Base-by-base conservation (phyloP, 140 eudicot species). In the Flaveria floridana region DNA sequence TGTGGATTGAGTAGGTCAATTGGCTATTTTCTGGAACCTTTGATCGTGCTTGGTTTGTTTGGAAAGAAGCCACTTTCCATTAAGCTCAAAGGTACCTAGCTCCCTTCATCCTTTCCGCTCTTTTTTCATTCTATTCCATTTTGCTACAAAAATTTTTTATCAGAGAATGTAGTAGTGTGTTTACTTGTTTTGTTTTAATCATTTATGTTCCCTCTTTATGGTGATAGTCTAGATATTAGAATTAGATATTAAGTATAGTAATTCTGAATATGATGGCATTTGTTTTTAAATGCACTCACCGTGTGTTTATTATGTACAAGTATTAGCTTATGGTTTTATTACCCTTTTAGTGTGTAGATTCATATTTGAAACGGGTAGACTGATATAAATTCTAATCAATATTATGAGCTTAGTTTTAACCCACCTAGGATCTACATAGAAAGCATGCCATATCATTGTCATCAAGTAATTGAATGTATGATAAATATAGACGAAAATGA, bases 1-100 rank as follows among this genome's bases (percentile, higher is more conserved):
- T 94, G 99, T 48, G 92, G 91, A 4, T 61, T 87, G 50, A 85
- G 83, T 76, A 87, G 97, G 12, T 80, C 97, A 21, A 90, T 94
- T 30, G 96, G 97, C 20, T 94, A 90, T 62, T 94, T 90, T 69
- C 68, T 94, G 69, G 97, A 90, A 83, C 97, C 99, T 1, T 78
- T 94, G 77, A 73, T 90, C 63, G 87, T 94, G 80, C 82, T 90
- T 39, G 95, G 85, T 58, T 86, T 94, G 84, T 94, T 94, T 30
- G 97, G 89, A 76, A 90, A 94, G 86, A 94, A 88, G 42, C 89
- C 95, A 14, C 89, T 88, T 61, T 80, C 81, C n/a, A 90, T 94
- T 55, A 85, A 86, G 73, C 97, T 94, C 20, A 88, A 81, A 87
- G 98, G 97, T 89, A 80, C 15, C 8, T 4, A 23, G 3, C 21